These are phyloP conservation scores for Hymenoscyphus scutula DNA, from an alignment of 2,329 filamentous ascomycete species.

Conservation along the genomic window DNA sequence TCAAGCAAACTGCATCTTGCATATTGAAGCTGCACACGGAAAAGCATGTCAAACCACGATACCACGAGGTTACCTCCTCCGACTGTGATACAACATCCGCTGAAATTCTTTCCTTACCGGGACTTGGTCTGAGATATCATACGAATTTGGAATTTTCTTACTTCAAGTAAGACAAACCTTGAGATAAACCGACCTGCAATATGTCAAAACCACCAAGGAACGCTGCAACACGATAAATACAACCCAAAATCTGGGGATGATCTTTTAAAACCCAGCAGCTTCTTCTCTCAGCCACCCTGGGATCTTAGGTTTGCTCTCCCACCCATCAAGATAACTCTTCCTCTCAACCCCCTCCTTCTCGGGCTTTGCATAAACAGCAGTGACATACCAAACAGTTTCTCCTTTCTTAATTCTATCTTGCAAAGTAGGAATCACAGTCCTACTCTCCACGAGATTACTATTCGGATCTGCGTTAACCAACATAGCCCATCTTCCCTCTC, in stretches of 20 bases:
- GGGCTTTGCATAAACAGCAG: slow-evolving; percentile 70
- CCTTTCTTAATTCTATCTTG: slow-evolving; percentile 58
- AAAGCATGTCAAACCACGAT: too few species aligned
- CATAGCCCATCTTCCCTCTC: slow-evolving; percentile 48
- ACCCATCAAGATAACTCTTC: slow-evolving; percentile 56
- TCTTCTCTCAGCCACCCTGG: slow-evolving; percentile 56
- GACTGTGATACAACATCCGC: too few species aligned
- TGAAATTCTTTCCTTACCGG: too few species aligned
- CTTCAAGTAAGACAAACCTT: too few species aligned
- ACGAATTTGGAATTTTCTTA: too few species aligned
- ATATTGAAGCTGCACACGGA: too few species aligned
- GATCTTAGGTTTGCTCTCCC: slow-evolving; percentile 56
- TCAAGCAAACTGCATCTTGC: too few species aligned
- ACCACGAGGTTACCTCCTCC: too few species aligned
- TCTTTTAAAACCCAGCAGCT: neutral
- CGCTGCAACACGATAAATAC: too few species aligned
- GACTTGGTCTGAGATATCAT: too few species aligned
- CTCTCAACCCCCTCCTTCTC: slow-evolving; percentile 50
- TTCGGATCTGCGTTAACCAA: slow-evolving; percentile 76
- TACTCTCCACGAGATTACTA: slow-evolving; percentile 70
- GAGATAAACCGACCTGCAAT: too few species aligned
- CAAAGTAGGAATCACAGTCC: slow-evolving; percentile 70
- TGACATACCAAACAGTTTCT: slow-evolving; percentile 63
- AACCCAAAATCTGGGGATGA: neutral
- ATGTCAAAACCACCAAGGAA: too few species aligned